Evolutionary conservation across 1,284 basidiomycete genomes (phyloP), one percentile per base, ranked within the genome.

Genomic region (Cutaneotrichosporon curvatum): DNA sequence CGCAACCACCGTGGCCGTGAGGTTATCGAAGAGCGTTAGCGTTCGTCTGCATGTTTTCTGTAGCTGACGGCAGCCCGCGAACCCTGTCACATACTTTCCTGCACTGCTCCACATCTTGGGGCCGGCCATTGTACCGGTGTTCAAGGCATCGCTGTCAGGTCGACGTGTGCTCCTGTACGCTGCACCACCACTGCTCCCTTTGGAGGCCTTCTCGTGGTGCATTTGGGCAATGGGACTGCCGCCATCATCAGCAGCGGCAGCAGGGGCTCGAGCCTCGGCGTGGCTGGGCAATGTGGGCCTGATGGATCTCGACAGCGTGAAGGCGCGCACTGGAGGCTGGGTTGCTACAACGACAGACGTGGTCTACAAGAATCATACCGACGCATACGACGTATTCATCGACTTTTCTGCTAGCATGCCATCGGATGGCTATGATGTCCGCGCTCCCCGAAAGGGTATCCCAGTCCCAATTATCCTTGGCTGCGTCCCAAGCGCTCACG

Each of bases 261-360:
- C 36, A 0, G 58, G 57, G 16, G 51, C 53, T 7, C 40, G 48
- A 14, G 25, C 49, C 0, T 54, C 51, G 2, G 37, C 41, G 11
- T 65, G 62, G 61, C 47, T 70, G 2, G 67, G 67, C 0, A 63
- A 68, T 37, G 53, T 67, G 0, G 67, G 67, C 0, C 47, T 70
- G 12, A 70, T 70, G 67, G 63, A 67, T 32, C 44, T 68, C 1
- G 55, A 55, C 15, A 44, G 38, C 0, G 42, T 70, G 20, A 62
- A 63, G 48, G 45, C 42, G 16, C 43, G 62, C 4, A 33, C 45
- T 14, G 62, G 64, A 12, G 61, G 62, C 16, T 70, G 67, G 67
- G 48, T 70, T 21, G 67, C 60, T 1, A 68, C 63, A 3, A 70
- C 67, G 0, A 63, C 62, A 19, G 67, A 70, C 43, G 56, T 61